Evolutionary conservation across 2,329 filamentous ascomycete genomes (phyloP).

Genomic region (Colletotrichum paranaense): DNA sequence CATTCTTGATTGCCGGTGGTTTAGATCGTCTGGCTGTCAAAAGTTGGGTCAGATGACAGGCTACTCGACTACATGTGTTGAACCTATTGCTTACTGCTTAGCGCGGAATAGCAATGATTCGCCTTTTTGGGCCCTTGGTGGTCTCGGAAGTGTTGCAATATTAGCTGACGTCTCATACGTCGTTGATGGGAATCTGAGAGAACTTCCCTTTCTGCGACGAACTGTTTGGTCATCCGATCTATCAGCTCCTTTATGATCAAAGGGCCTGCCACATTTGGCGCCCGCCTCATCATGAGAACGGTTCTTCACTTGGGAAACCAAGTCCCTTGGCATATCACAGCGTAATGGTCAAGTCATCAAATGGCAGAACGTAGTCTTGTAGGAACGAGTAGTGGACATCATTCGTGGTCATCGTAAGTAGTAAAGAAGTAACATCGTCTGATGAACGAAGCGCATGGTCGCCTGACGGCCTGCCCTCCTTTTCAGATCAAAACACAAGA

Average conservation of each 20-base stretch:
- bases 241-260: not conserved
- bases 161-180: not conserved
- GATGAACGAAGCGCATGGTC: not conserved
- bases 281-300: not conserved
- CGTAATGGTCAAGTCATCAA: not conserved
- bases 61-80: not conserved
- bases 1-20: not conserved
- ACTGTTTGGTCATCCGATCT: not conserved
- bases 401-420: not conserved
- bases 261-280: not conserved
- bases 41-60: slow-evolving; percentile 8
- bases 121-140: not conserved
- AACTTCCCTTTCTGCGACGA: not conserved
- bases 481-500: not conserved
- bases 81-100: not conserved
- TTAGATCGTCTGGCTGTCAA: not conserved
- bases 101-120: not conserved
- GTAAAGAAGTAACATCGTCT: not conserved
- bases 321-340: not conserved
- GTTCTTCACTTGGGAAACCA: not conserved
- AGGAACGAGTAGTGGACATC: not conserved
- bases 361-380: not conserved
- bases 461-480: not conserved
- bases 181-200: not conserved
- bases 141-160: not conserved